Percentiles rank a stretch among this genome's conserved stretches.
phyloP scores from a whole-genome alignment of 495 filamentous ascomycete species.

The Penicillium flavigenum region DNA sequence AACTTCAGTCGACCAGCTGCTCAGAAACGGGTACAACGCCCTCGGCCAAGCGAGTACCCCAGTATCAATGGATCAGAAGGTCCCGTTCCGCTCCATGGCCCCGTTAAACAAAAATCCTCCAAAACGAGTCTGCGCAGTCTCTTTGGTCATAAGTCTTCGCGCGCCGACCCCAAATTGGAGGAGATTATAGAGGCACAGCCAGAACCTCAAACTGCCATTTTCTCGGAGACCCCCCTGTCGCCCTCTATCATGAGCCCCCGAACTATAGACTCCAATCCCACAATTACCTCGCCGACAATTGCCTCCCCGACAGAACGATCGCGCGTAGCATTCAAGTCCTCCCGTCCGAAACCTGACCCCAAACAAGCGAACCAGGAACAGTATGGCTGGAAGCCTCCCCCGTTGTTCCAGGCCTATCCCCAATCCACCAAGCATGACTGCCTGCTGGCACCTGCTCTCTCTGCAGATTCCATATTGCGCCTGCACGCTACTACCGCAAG shows the following conservation, averaged over 20 bases:
- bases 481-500: constrained; percentile 46
- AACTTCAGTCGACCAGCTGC: constrained; percentile 41
- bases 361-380: constrained; percentile 26
- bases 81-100: constrained; percentile 36
- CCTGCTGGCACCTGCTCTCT: constrained; percentile 49
- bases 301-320: constrained; percentile 31
- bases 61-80: constrained; percentile 29
- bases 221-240: constrained; percentile 26
- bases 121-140: constrained; percentile 42
- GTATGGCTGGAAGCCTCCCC: constrained; percentile 69
- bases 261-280: constrained; percentile 30
- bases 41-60: constrained; percentile 40
- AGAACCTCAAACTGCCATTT: constrained; percentile 14
- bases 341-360: constrained; percentile 26
- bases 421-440: constrained; percentile 67
- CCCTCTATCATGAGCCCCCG: constrained; percentile 29
- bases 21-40: constrained; percentile 34
- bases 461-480: constrained; percentile 63
- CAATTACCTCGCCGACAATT: constrained; percentile 33
- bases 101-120: constrained; percentile 41
- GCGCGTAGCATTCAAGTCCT: constrained; percentile 25
- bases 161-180: constrained; percentile 35
- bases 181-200: constrained; percentile 37
- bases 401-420: constrained; percentile 87
- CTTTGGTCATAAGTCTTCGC: constrained; percentile 38